Percentiles rank a stretch among this genome's conserved stretches.
Evolutionary conservation across 2,329 filamentous ascomycete genomes (phyloP).

Genomic region (Diaporthe caulivora): DNA sequence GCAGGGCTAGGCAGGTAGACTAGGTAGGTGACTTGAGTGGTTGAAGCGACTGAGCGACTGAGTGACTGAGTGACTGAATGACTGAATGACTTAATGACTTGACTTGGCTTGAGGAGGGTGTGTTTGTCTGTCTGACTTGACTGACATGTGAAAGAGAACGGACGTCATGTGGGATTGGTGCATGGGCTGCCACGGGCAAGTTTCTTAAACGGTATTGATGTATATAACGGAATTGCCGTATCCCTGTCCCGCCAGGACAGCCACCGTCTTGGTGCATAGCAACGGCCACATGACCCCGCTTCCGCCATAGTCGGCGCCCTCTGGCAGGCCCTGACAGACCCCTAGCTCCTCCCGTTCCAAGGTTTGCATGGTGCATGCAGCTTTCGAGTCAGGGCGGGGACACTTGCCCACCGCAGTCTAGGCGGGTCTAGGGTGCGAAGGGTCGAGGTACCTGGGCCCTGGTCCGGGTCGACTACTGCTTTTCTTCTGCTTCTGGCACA

Average conservation of each 20-base stretch:
- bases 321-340: conserved; percentile 4
- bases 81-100: neutral
- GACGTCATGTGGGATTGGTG: conserved; percentile 25
- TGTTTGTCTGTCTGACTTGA: neutral
- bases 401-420: conserved; percentile 18
- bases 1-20: conserved; percentile 17
- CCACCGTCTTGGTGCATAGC: neutral
- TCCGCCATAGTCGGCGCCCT: conserved; percentile 1
- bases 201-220: neutral
- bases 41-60: neutral
- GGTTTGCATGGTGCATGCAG: conserved; percentile 24
- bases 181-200: neutral
- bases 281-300: conserved; percentile 10
- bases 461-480: conserved; percentile 20
- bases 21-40: too few species aligned
- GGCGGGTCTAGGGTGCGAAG: neutral
- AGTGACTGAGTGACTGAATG: neutral
- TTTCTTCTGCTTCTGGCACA: conserved; percentile 26
- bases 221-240: neutral
- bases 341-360: conserved; percentile 7
- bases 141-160: conserved; percentile 26
- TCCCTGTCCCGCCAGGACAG: neutral
- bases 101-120: neutral
- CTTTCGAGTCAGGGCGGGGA: conserved; percentile 23
- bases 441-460: conserved; percentile 10